Conservation (phyloP, 2,329 filamentous ascomycete genomes). For the Aspergillus sp. region DNA sequence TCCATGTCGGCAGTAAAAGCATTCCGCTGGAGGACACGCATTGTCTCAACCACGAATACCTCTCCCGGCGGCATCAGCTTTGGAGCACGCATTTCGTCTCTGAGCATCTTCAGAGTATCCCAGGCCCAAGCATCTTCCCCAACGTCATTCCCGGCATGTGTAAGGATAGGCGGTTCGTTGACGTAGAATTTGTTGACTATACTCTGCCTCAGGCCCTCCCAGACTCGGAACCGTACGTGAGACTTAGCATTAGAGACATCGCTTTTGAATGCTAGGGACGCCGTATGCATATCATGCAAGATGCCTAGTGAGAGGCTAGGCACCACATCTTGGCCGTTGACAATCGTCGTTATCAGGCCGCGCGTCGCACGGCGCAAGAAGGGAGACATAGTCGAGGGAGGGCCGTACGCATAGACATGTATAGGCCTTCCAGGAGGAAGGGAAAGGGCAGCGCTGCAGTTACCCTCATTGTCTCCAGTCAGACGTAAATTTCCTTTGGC, state of each 20-base stretch:
- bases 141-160: slow-evolving; percentile 51
- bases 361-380: slow-evolving; percentile 69
- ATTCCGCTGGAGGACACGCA: slow-evolving; percentile 66
- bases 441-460: slow-evolving; percentile 39
- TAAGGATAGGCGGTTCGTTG: slow-evolving; percentile 45
- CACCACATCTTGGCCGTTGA: slow-evolving; percentile 73
- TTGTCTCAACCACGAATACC: slow-evolving; percentile 71
- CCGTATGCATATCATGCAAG: slow-evolving; percentile 72
- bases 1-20: slow-evolving; percentile 55
- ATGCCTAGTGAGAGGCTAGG: slow-evolving; percentile 72
- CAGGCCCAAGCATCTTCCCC: slow-evolving; percentile 71
- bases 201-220: slow-evolving; percentile 64
- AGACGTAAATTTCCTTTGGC: slow-evolving; percentile 44
- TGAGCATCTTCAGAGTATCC: slow-evolving; percentile 65
- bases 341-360: slow-evolving; percentile 72
- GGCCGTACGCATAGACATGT: slow-evolving; percentile 78
- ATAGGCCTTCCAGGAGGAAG: slow-evolving; percentile 70
- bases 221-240: slow-evolving; percentile 67
- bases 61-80: slow-evolving; percentile 76
- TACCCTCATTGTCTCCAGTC: slow-evolving; percentile 26
- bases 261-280: slow-evolving; percentile 71
- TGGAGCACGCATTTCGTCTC: slow-evolving; percentile 66
- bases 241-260: slow-evolving; percentile 68
- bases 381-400: slow-evolving; percentile 71
- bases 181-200: slow-evolving; percentile 64